A percentile compares a stretch with the other conserved stretches of the same genome.
Evolutionary conservation across 2,329 filamentous ascomycete genomes (phyloP).

Genomic region (Lithohypha guttulata): DNA sequence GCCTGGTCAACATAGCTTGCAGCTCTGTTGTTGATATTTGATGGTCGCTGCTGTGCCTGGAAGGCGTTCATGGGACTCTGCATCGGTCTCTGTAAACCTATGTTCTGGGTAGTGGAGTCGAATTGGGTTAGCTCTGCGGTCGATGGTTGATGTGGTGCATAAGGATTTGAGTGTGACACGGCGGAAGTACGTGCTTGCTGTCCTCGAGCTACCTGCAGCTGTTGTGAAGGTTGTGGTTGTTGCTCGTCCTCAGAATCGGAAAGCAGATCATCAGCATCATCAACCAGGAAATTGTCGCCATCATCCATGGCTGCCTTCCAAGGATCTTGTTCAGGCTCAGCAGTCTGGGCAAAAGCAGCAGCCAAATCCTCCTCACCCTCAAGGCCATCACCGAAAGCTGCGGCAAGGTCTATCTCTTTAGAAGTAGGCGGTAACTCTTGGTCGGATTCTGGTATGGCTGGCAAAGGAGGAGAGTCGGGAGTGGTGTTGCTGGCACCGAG

Average conservation of each 20-base stretch:
- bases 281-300: constrained; percentile 55
- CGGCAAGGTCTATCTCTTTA: constrained; percentile 21
- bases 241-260: constrained; percentile 49
- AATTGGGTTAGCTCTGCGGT: constrained; percentile 37
- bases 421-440: constrained; percentile 17
- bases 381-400: constrained; percentile 9
- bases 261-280: constrained; percentile 74
- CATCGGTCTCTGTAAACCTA: constrained; percentile 14
- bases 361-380: constrained; percentile 18
- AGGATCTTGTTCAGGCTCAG: constrained; percentile 6
- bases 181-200: neutral
- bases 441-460: constrained; percentile 19
- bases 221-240: constrained; percentile 9
- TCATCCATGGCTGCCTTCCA: constrained; percentile 70
- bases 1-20: constrained; percentile 85
- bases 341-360: constrained; percentile 18
- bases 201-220: neutral
- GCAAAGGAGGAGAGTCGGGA: constrained; percentile 25
- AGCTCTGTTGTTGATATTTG: constrained; percentile 44
- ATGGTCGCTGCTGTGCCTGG: constrained; percentile 26
- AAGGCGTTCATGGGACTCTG: constrained; percentile 15
- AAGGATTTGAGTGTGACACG: constrained; percentile 31
- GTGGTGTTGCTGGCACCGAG: constrained; percentile 28
- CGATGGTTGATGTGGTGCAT: constrained; percentile 41
- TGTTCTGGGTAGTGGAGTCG: constrained; percentile 15